Base-by-base conservation (phyloP, 2,329 filamentous ascomycete species). In the Diaporthe capsici region DNA sequence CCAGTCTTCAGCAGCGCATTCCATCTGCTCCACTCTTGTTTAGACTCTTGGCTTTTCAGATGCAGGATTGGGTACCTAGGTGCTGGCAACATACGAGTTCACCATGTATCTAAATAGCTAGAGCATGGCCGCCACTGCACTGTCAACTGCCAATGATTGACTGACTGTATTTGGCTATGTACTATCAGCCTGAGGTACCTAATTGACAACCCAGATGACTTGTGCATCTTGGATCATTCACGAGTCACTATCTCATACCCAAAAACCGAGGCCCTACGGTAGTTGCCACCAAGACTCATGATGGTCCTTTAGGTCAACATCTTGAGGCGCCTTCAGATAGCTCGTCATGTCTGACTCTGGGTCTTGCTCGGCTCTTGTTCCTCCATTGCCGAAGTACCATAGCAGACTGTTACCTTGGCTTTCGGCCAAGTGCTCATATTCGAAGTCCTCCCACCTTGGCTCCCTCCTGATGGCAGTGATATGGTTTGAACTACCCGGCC, bases 241-340 rank as follows among this genome's bases (percentile, higher is more conserved):
- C 47, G n/a, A 34, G 17, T 42, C 63, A 25, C 31, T 39, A 25
- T 5, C 15, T 39, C 34, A n/a, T 42, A 4, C 39, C 44, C 22
- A 7, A 17, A 51, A 3, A 15, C 12, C 13, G 13, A 25, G 20
- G 9, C 15, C 49, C 60, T 71, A 85, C 25, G 84, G 84, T 49
- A 84, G 78, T 37, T 87, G 87, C 87, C 89, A 94, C 93, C 93
- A 95, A 25, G 87, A 87, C 85, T 95, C 93, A 81, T 94, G 90
- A 71, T 93, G 81, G 60, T 90, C 87, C 77, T 87, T 87, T 76
- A 95, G 82, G 80, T 94, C 90, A 55, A 92, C 85, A 47, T 89
- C 85, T 49, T 86, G 86, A 0, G 89, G 89, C 42, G 87, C 79
- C 77, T 85, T 89, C 73, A 95, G 81, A 86, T 94, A 94, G 13